Evolutionary conservation across 192 early-diverging fungal genomes (phyloP).

Genomic region (Spizellomyces sp.): DNA sequence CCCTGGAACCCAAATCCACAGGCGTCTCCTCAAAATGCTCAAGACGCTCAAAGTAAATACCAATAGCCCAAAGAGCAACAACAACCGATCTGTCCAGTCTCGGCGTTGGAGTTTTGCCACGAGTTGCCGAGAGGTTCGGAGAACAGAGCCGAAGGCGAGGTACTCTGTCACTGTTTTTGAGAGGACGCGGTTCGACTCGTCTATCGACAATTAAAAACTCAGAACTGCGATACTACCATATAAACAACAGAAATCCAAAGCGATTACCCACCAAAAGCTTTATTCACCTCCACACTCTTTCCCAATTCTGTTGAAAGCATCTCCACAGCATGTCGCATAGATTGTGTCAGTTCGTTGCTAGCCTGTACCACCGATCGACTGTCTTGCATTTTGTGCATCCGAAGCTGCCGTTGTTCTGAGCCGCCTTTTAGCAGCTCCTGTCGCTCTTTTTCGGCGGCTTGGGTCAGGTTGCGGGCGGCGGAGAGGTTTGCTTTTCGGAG

Average conservation of each 20-base stretch:
- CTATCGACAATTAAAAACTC: conserved; percentile 16
- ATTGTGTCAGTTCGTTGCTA: conserved; percentile 55
- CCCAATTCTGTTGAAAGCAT: conserved; percentile 71
- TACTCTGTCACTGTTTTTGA: conserved; percentile 57
- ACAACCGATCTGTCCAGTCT: conserved; percentile 69
- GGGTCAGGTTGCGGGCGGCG: conserved; percentile 55
- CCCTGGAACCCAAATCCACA: conserved; percentile 46
- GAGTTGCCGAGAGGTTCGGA: conserved; percentile 57
- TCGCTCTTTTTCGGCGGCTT: conserved; percentile 46
- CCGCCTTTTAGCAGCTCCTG: conserved; percentile 46
- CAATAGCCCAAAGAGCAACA: conserved; percentile 61
- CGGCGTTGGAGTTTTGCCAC: conserved; percentile 67
- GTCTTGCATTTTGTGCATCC: conserved; percentile 29
- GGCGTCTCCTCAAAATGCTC: conserved; percentile 65
- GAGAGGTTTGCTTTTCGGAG: conserved; percentile 52
- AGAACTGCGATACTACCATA: neutral
- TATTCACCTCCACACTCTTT: conserved; percentile 45
- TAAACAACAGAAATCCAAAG: neutral
- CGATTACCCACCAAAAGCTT: conserved; percentile 48
- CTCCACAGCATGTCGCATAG: conserved; percentile 57
- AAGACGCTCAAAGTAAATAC: conserved; percentile 64
- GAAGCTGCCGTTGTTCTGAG: conserved; percentile 13
- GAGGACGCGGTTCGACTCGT: conserved; percentile 61
- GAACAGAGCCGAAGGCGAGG: conserved; percentile 51
- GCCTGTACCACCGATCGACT: conserved; percentile 10